phyloP scores from a whole-genome alignment of 805 yeast species.

The Lipomyces kockii region DNA sequence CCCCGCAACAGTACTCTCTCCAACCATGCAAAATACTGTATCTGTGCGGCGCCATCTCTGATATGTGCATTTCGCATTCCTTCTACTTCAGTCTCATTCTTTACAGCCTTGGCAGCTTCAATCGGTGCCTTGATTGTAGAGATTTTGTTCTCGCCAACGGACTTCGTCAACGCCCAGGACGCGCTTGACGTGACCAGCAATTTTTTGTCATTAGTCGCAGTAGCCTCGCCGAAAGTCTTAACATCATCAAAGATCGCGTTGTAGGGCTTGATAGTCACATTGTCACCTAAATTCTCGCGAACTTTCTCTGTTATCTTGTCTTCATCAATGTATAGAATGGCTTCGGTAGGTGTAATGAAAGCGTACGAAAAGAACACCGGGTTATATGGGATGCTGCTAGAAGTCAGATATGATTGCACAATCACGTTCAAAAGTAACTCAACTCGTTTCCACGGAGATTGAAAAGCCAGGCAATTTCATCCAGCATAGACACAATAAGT shows the following conservation, averaged over 20 bases:
- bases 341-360: conserved; percentile 50
- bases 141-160: conserved; percentile 51
- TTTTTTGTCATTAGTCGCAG: conserved; percentile 43
- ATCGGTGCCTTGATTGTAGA: conserved; percentile 57
- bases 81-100: conserved; percentile 70
- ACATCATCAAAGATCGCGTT: conserved; percentile 34
- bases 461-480: conserved; percentile 90
- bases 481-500: conserved; percentile 71
- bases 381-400: conserved; percentile 62
- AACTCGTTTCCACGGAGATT: conserved; percentile 81
- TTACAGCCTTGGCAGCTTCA: conserved; percentile 70
- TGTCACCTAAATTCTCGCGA: conserved; percentile 49
- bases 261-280: conserved; percentile 52
- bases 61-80: conserved; percentile 79
- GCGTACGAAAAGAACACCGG: conserved; percentile 84
- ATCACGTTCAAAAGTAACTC: background rate
- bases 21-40: conserved; percentile 81
- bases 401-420: background rate
- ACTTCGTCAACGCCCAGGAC: conserved; percentile 70
- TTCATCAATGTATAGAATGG: conserved; percentile 60
- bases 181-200: conserved; percentile 61
- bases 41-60: conserved; percentile 80
- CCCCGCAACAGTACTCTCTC: conserved; percentile 57
- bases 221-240: conserved; percentile 12
- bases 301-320: conserved; percentile 50